Evolutionary conservation across 768 basidiomycete genomes (phyloP).

Genomic region (Mrakia hoshinonis): DNA sequence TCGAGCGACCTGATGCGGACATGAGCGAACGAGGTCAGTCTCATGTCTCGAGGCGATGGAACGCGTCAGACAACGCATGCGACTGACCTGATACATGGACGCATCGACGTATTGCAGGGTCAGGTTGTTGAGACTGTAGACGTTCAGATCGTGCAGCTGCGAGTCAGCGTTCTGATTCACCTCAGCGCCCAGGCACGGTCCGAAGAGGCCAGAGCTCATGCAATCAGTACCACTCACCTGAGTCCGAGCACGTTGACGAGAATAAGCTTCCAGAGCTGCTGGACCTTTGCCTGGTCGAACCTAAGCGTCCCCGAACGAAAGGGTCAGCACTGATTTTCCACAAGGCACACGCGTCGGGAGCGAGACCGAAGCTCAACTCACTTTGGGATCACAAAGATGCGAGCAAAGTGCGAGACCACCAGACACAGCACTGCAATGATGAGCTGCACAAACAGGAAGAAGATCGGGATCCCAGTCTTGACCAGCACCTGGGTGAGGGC

Average conservation of each 20-base stretch:
- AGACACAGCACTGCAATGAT: conserved; percentile 71
- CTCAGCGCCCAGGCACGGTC: neutral
- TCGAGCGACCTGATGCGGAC: conserved; percentile 65
- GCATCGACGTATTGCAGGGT: conserved; percentile 89
- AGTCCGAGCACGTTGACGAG: conserved; percentile 53
- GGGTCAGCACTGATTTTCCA: too few species aligned
- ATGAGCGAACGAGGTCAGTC: neutral
- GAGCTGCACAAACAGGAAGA: conserved; percentile 76
- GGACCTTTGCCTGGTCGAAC: conserved; percentile 57
- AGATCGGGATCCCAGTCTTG: conserved; percentile 62
- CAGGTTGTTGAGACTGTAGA: conserved; percentile 52
- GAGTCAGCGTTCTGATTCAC: neutral
- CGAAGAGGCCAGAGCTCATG: neutral
- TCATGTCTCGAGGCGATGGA: neutral
- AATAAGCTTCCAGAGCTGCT: conserved; percentile 67
- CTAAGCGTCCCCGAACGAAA: conserved; percentile 56
- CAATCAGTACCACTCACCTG: neutral
- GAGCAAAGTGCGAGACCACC: conserved; percentile 42
- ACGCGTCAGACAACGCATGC: too few species aligned
- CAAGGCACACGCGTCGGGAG: too few species aligned
- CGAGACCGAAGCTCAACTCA: too few species aligned
- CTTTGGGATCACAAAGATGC: conserved; percentile 29
- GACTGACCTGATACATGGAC: conserved; percentile 56
- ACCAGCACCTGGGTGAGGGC: conserved; percentile 54
- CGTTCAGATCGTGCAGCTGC: too few species aligned